Evolutionary conservation across 176 grass and related monocot genomes (phyloP).

Genomic region (Avena eriantha): DNA sequence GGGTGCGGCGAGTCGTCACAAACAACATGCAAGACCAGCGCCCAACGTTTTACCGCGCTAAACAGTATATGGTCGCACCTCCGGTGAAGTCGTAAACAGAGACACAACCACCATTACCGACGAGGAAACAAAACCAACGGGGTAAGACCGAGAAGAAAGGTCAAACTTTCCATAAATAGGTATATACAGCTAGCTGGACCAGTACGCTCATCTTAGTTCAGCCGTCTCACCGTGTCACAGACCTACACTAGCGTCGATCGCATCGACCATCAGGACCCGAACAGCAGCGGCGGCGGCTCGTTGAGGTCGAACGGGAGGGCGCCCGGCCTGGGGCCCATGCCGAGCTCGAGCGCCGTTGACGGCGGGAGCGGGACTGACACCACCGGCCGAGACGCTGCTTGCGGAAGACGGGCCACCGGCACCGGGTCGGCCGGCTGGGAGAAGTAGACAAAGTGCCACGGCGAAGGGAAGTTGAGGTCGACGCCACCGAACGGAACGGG

Average conservation of each 20-base stretch:
- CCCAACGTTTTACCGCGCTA: background rate
- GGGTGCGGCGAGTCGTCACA: background rate
- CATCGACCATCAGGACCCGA: background rate
- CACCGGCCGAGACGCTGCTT: background rate
- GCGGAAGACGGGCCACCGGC: background rate
- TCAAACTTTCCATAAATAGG: constrained; percentile 51
- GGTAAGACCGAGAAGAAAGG: background rate
- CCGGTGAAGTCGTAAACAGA: background rate
- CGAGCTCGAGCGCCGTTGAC: constrained; percentile 56
- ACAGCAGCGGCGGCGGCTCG: constrained; percentile 55
- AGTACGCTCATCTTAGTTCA: background rate
- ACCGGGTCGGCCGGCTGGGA: background rate
- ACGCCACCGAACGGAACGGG: background rate
- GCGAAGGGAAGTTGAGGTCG: constrained; percentile 37
- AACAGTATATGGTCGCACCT: background rate
- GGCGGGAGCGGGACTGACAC: background rate
- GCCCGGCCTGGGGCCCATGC: background rate
- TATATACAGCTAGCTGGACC: constrained; percentile 45
- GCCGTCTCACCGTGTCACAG: background rate
- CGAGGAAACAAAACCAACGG: background rate
- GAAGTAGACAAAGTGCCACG: constrained; percentile 49
- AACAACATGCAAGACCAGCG: background rate
- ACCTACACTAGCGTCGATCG: background rate
- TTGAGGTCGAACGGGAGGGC: constrained; percentile 70
- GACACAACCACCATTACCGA: constrained; percentile 10